Base-by-base conservation (phyloP, 2,329 filamentous ascomycete species). In the Verticillium zaregamsianum region DNA sequence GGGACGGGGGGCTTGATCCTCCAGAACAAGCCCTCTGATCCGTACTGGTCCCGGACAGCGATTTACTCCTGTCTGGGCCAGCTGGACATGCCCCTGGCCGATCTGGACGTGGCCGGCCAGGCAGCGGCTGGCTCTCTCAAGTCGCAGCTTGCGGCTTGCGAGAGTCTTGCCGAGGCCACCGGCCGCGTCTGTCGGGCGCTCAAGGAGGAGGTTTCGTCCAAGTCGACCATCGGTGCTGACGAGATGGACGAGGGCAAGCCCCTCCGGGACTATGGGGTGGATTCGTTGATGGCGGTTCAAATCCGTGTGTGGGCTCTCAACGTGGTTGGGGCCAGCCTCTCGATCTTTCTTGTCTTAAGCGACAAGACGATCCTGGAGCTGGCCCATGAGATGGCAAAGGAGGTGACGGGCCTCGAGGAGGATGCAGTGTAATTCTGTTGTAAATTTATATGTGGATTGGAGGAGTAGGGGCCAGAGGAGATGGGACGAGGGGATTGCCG, bases 1-100 rank as follows among this genome's bases (percentile, higher is more conserved):
- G 82, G 83, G 12, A 85, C 82, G 0, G 83, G 83, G 20, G 83
- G 83, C 0, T 73, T 85, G 17, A 76, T 82, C 14, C 70, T 71
- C 5, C 83, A 86, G 66, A 85, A 84, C 68, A 73, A 78, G 59
- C 79, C 80, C 0, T 73, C 77, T 0, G 82, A 85, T 63, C 81
- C 83, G 1, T 86, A 83, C 69, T 86, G 82, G 82, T 75, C 79
- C 11, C 77, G 76, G 6, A 80, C 80, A 0, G 76, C 81, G 0
- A 71, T 83, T 40, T 85, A 82, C 62, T 71, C 76, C 2, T 75
- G 79, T 59, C 75, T 86, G 55, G 80, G 80, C 62, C 68, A 78
- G 28, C 71, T 85, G 4, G 82, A 85, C 66, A 71, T 80, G 64
- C 77, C 75, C 1, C 64, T 69, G 3, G 68, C 71, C 0, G 69